Base-by-base conservation (phyloP, 352 stramenopile species). In the Stephanocyclus meneghinianus region DNA sequence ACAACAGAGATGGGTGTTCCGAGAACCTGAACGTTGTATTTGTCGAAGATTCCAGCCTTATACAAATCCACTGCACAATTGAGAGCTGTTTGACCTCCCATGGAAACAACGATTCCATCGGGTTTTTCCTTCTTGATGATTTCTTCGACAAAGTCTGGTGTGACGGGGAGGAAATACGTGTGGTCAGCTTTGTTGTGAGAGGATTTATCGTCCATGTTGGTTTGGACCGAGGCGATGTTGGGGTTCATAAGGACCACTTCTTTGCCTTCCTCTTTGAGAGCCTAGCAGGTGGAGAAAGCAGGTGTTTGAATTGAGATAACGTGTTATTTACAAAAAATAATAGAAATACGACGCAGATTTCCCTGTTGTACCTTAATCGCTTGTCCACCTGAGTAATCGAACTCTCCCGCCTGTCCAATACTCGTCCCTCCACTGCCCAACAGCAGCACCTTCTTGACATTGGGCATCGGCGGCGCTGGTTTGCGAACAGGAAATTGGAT, bases 191-290 rank as follows among this genome's bases (percentile, higher is more conserved):
- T 85, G 50, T 93, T 95, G 61, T 91, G 92, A 55, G 89, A 93
- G 56, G 94, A 96, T 69, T 96, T 96, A 82, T 87, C 82, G 68
- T 98, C 96, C 76, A 97, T 96, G 79, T 97, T 98, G 32, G 97
- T 99, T 89, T 99, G 97, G 44, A 99, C 97, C 16, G 96, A 98
- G 30, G 97, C 97, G 83, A 99, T 99, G 87, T 99, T 99, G 59
- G 97, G 97, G 91, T 99, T 99, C 91, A 99, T 99, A 44, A 99
- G 83, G 63, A 99, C 96, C 71, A 98, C 97, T 85, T 99, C 95
- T 45, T 98, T 95, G 74, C 96, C 89, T 89, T 98, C 97, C 80
- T 99, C 97, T 85, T 99, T 99, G 16, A 99, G 87, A 56, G 97
- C 97, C 92, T 98, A 18, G 10, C 15, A 16, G 18, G 40, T 35